Conservation (phyloP, 345 rosid species). For the Populus euphratica region DNA sequence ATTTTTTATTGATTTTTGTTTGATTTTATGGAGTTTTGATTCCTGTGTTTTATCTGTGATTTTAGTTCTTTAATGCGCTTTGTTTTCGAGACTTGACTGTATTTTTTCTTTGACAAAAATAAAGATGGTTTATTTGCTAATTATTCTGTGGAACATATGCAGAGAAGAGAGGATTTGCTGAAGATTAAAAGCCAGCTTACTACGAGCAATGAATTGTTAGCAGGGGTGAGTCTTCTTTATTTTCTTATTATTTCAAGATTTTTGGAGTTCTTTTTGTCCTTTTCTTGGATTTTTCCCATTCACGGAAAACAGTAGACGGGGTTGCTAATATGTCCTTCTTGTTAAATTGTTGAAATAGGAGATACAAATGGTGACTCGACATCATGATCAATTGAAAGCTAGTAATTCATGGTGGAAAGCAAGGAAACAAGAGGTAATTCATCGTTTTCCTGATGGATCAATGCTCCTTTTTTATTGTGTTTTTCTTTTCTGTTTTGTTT, state of each 20-base stretch:
- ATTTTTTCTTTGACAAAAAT: not conserved
- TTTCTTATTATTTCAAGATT: not conserved
- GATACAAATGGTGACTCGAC: slow-evolving; percentile 2
- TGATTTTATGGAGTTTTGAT: not conserved
- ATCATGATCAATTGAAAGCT: slow-evolving; percentile 9
- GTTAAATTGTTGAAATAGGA: slow-evolving; percentile 25
- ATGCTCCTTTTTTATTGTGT: not conserved
- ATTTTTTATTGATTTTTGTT: not conserved
- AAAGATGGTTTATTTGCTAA: not conserved
- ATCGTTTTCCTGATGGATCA: not conserved
- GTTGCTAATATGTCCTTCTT: not conserved
- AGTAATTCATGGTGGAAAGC: slow-evolving; percentile 25
- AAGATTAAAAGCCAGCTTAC: slow-evolving; percentile 1
- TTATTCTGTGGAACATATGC: not conserved
- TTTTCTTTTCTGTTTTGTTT: not conserved
- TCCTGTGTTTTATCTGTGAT: not conserved
- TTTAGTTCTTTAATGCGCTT: not conserved
- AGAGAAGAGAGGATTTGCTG: slow-evolving; percentile 29
- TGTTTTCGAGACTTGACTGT: not conserved
- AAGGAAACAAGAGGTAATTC: slow-evolving; percentile 22
- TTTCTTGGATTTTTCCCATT: slow-evolving; percentile 3
- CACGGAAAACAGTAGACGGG: not conserved
- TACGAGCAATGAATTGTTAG: slow-evolving; percentile 6
- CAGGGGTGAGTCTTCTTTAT: slow-evolving; percentile 15
- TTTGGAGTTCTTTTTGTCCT: slow-evolving; percentile 4